phyloP scores from a whole-genome alignment of 208 protist species.

The Lotmaria passim region DNA sequence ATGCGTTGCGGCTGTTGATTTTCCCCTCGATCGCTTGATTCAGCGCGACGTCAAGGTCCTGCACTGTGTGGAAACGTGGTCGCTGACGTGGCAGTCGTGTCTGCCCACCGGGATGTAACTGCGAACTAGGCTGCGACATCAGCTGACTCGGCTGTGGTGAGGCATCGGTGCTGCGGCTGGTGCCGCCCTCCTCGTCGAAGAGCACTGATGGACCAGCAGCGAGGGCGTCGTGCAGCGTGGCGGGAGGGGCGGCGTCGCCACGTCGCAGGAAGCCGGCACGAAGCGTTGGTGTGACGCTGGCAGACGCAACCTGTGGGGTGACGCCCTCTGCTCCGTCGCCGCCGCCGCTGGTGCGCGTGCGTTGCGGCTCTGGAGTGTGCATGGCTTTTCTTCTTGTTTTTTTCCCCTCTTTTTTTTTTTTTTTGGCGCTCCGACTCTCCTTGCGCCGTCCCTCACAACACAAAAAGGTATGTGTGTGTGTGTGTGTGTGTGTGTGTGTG shows the following conservation, averaged over 20 bases:
- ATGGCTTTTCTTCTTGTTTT: conserved; percentile 2
- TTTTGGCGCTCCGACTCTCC: not conserved
- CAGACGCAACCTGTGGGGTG: not conserved
- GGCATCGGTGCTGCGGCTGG: conserved; percentile 15
- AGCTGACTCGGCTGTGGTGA: conserved; percentile 58
- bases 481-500: too few relatives aligned
- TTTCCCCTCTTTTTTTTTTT: conserved; percentile 2
- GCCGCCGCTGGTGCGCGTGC: conserved; percentile 7
- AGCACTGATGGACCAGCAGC: conserved; percentile 61
- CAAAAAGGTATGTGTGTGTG: not conserved
- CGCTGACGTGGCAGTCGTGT: conserved; percentile 57
- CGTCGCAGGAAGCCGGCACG: conserved; percentile 25
- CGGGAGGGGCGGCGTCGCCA: not conserved
- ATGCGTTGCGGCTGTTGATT: conserved; percentile 91
- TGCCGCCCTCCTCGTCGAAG: conserved; percentile 55
- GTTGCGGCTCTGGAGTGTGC: conserved; percentile 33
- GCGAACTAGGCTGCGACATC: conserved; percentile 12
- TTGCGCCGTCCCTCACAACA: too few relatives aligned
- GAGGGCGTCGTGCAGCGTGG: conserved; percentile 30
- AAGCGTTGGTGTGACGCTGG: conserved; percentile 15
- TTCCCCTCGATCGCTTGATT: conserved; percentile 89
- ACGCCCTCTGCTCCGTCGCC: conserved; percentile 6
- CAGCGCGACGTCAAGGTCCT: conserved; percentile 88
- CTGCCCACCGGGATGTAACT: conserved; percentile 8
- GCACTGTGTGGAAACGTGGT: conserved; percentile 83